These are phyloP conservation scores for Cryptosporidium andersoni DNA, from an alignment of 169 alveolate genomes.

Conservation along the genomic window DNA sequence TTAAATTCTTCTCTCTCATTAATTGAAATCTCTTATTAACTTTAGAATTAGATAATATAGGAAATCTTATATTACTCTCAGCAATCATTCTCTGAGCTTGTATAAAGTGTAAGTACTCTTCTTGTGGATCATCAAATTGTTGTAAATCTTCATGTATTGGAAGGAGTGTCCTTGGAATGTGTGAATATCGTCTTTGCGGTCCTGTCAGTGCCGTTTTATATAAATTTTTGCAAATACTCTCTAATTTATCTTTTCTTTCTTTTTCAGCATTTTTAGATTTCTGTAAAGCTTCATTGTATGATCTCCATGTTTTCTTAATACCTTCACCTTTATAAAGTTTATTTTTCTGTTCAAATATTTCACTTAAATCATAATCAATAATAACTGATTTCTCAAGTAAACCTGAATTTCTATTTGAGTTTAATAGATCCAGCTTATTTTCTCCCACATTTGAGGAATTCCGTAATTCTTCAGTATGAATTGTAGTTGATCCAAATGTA, in stretches of 20 bases:
- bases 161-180: constrained; percentile 29
- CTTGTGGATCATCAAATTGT: constrained; percentile 62
- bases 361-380: constrained; percentile 51
- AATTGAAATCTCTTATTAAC: not conserved
- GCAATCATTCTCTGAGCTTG: constrained; percentile 64
- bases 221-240: constrained; percentile 24
- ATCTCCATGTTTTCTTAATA: constrained; percentile 42
- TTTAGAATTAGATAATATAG: constrained; percentile 9
- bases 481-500: too few species aligned
- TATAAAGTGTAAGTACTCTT: constrained; percentile 30
- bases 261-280: constrained; percentile 9
- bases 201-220: constrained; percentile 27
- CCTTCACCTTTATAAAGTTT: constrained; percentile 55
- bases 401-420: not conserved
- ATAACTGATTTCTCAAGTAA: not conserved
- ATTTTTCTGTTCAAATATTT: constrained; percentile 20
- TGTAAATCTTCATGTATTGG: constrained; percentile 55
- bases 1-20: not conserved
- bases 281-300: constrained; percentile 28
- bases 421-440: not conserved
- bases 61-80: constrained; percentile 36
- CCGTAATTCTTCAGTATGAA: too few species aligned
- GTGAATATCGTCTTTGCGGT: constrained; percentile 43
- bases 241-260: constrained; percentile 16
- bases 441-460: too few species aligned